Base-by-base conservation (phyloP, 441 rosid genomes). In the Rhodomyrtus psidioides region DNA sequence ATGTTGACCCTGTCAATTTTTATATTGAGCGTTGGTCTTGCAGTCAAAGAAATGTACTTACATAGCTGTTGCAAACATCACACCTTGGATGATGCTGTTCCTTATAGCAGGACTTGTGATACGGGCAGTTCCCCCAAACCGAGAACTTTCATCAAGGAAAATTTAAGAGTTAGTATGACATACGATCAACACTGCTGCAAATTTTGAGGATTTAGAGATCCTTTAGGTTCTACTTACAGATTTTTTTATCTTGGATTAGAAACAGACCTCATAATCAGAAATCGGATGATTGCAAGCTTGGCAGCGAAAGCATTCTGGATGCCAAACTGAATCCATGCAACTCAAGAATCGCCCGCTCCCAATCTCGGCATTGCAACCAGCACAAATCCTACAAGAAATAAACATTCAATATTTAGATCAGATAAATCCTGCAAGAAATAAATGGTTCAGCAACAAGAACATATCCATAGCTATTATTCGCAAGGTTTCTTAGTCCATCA, bases 31-130 rank as follows among this genome's bases (percentile, higher is more conserved):
- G 46, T 27, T 5, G 3, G 24, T 12, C 65, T 53, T 21, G 16
- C 26, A 1, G 39, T 17, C 56, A 76, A 27, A 34, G n/a, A 53
- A 46, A 58, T 75, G 49, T 34, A 85, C 88, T 86, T 51, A 86
- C 88, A 51, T 55, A 76, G 75, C 76, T 46, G 49, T 34, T 28
- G 83, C 88, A 86, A 42, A 86, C 83, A 27, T 86, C 85, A 59
- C 88, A 86, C 34, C 34, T 86, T 74, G 83, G 88, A 83, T 76
- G 83, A 57, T 42, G 49, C 16, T 14, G 83, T 70, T 83, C 83
- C 83, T 76, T 57, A 83, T 70, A 75, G 85, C 88, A 86, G 44
- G 88, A 83, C 62, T 74, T 65, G 57, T 86, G 88, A 28, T 42
- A 86, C 2, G 83, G 83, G 21, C 14, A 49, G 27, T 54, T 44